A percentile compares a stretch with the other conserved stretches of the same genome.
phyloP scores from a whole-genome alignment of 2,329 filamentous ascomycete genomes.

The Ophiostoma sp. region DNA sequence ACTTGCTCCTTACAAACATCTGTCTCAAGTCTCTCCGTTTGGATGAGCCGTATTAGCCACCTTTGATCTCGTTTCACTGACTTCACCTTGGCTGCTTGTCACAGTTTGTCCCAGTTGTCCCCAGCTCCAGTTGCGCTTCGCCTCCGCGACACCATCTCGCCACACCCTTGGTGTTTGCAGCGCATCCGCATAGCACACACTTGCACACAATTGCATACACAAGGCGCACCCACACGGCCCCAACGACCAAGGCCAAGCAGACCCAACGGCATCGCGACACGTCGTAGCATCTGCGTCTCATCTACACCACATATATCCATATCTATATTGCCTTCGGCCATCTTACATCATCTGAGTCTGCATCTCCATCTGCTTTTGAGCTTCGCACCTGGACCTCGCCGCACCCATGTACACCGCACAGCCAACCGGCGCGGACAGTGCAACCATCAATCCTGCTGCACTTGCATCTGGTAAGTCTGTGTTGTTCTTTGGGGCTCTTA shows the following conservation, averaged over 20 bases:
- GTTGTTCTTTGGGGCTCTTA: slow-evolving; percentile 16
- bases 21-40: background rate
- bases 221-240: background rate
- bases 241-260: slow-evolving; percentile 31
- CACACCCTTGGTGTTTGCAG: slow-evolving; percentile 31
- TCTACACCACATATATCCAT: background rate
- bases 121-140: background rate
- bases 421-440: slow-evolving; percentile 73
- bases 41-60: background rate
- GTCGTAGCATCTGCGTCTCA: slow-evolving; percentile 44
- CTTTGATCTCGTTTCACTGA: background rate
- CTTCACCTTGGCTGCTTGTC: background rate
- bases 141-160: slow-evolving; percentile 21
- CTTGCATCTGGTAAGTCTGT: slow-evolving; percentile 67
- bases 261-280: slow-evolving; percentile 59
- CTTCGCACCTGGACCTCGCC: slow-evolving; percentile 6
- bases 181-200: slow-evolving; percentile 29
- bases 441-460: slow-evolving; percentile 85
- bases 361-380: slow-evolving; percentile 36
- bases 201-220: slow-evolving; percentile 21
- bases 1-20: background rate
- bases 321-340: background rate
- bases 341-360: background rate
- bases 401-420: slow-evolving; percentile 52
- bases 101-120: background rate